Evolutionary conservation across 495 filamentous ascomycete species (phyloP).

Genomic region (Tuber melanosporum): DNA sequence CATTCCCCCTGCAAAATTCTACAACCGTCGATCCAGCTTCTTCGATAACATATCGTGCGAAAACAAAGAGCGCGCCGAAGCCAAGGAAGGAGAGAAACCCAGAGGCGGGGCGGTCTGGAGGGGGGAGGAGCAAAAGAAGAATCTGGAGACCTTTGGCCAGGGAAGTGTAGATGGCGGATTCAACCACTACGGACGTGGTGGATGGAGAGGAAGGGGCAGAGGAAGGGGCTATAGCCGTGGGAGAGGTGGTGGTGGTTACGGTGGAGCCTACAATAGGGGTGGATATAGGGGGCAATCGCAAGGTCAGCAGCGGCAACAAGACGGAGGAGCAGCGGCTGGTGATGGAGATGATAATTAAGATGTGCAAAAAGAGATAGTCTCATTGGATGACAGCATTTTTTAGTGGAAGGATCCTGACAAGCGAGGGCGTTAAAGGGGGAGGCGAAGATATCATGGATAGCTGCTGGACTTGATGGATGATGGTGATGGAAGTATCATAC

Average conservation of each 20-base stretch:
- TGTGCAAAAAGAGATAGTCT: background rate
- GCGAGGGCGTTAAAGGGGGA: background rate
- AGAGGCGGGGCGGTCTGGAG: slow-evolving; percentile 85
- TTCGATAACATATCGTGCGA: slow-evolving; percentile 98
- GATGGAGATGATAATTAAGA: background rate
- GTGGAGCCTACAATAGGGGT: slow-evolving; percentile 11
- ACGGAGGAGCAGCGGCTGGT: background rate
- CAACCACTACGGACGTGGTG: slow-evolving; percentile 47
- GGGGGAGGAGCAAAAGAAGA: slow-evolving; percentile 85
- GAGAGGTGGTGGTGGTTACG: slow-evolving; percentile 48
- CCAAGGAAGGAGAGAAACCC: slow-evolving; percentile 52
- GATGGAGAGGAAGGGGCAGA: slow-evolving; percentile 40
- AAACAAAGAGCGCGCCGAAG: slow-evolving; percentile 78
- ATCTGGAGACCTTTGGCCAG: slow-evolving; percentile 98
- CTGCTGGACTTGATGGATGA: background rate
- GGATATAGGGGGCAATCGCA: slow-evolving; percentile 24
- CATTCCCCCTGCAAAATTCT: slow-evolving; percentile 50
- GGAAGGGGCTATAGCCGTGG: slow-evolving; percentile 58
- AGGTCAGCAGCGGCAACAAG: slow-evolving; percentile 11
- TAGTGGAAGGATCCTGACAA: background rate
- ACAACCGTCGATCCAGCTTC: slow-evolving; percentile 81
- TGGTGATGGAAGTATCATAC: background rate
- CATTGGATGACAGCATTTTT: background rate
- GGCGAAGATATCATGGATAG: background rate
- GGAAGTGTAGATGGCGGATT: slow-evolving; percentile 86